Evolutionary conservation across 2,329 filamentous ascomycete species (phyloP).

Genomic region (Aspergillus pseudotamarii): DNA sequence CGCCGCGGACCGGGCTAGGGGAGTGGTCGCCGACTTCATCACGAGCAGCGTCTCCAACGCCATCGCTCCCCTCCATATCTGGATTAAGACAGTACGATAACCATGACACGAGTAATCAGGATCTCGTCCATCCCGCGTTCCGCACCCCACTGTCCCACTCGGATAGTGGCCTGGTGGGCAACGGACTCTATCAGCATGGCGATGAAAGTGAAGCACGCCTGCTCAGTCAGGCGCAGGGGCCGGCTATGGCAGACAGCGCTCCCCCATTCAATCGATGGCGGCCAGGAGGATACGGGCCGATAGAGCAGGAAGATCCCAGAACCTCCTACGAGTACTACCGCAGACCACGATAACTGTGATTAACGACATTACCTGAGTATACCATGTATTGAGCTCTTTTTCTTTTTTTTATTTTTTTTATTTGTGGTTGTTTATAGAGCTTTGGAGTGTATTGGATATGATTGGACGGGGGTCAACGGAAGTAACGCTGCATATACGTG

Average conservation of each 20-base stretch:
- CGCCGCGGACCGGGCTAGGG: slow-evolving; percentile 41
- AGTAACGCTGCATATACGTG: slow-evolving; percentile 5
- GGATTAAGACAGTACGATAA: slow-evolving; percentile 30
- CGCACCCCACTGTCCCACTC: slow-evolving; percentile 32
- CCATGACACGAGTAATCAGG: slow-evolving; percentile 26
- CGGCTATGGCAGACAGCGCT: slow-evolving; percentile 25
- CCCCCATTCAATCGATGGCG: slow-evolving; percentile 39
- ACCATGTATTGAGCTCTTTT: slow-evolving; percentile 3
- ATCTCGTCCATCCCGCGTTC: slow-evolving; percentile 41
- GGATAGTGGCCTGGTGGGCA: slow-evolving; percentile 23
- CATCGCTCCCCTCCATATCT: slow-evolving; percentile 37
- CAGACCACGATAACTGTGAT: slow-evolving; percentile 18
- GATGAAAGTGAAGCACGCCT: slow-evolving; percentile 46
- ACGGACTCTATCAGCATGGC: slow-evolving; percentile 35
- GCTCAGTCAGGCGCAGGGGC: slow-evolving; percentile 40
- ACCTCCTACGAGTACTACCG: slow-evolving; percentile 43
- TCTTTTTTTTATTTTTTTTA: slow-evolving; percentile 1
- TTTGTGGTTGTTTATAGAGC: slow-evolving; percentile 1
- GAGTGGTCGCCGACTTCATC: slow-evolving; percentile 45
- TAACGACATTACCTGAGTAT: not conserved
- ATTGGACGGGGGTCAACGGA: slow-evolving; percentile 1
- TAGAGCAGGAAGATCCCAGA: slow-evolving; percentile 38
- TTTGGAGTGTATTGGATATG: slow-evolving; percentile 1
- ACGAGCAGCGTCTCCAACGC: slow-evolving; percentile 43
- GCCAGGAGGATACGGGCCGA: slow-evolving; percentile 39